A percentile compares a stretch with the other conserved stretches of the same genome.
Conservation (phyloP, 148 eudicot genomes). For the Fagopyrum homotropicum region DNA sequence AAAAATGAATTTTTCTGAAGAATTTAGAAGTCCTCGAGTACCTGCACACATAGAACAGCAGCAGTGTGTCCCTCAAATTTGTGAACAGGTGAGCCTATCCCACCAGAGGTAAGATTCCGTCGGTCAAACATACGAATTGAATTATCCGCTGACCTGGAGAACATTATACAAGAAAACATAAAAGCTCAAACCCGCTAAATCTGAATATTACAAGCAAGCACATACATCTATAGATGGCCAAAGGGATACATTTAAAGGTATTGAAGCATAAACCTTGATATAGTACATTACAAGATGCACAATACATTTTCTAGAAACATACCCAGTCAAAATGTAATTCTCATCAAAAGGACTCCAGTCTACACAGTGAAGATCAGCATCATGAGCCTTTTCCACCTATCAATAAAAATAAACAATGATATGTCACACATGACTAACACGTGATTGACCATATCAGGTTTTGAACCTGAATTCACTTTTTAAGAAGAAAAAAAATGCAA, state of each 20-base stretch:
- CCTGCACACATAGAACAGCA: constrained; percentile 96
- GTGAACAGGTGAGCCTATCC: constrained; percentile 68
- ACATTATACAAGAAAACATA: constrained; percentile 2
- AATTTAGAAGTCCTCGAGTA: constrained; percentile 13
- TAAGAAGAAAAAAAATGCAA: neutral
- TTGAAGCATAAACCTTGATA: neutral
- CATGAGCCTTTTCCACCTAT: constrained; percentile 92
- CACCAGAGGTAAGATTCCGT: constrained; percentile 52
- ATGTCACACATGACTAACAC: neutral
- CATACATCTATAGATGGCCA: neutral
- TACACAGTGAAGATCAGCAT: constrained; percentile 95
- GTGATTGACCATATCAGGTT: neutral
- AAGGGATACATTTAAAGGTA: neutral
- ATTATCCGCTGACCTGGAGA: constrained; percentile 82
- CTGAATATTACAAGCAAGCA: neutral
- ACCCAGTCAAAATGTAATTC: constrained; percentile 89
- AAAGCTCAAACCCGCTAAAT: neutral
- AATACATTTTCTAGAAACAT: constrained; percentile 17
- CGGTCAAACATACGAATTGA: constrained; percentile 84
- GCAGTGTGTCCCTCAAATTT: constrained; percentile 88
- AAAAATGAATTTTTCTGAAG: neutral
- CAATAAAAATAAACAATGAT: constrained; percentile 11
- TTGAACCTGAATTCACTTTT: neutral
- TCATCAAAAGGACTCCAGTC: constrained; percentile 95
- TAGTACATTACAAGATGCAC: neutral